Percentiles rank a stretch among this genome's conserved stretches.
phyloP scores from a whole-genome alignment of 2,329 filamentous ascomycete genomes.

The Colletotrichum costaricense region DNA sequence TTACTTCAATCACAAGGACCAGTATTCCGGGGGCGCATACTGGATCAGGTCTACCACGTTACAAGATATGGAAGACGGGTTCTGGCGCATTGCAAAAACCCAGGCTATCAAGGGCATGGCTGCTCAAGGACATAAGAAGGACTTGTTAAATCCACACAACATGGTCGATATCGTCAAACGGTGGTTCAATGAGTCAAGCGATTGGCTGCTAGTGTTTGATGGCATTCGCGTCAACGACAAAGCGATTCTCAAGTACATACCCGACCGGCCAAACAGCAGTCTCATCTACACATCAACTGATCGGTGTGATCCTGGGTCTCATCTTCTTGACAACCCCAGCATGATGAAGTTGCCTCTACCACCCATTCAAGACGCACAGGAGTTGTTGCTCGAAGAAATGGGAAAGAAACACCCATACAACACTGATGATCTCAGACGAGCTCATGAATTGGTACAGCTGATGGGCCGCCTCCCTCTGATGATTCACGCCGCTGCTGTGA shows the following conservation, averaged over 20 bases:
- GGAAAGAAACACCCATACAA: conserved; percentile 66
- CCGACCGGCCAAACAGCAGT: conserved; percentile 70
- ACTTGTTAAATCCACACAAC: conserved; percentile 51
- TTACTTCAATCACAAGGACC: conserved; percentile 67
- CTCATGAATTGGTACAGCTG: conserved; percentile 70
- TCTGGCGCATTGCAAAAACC: conserved; percentile 73
- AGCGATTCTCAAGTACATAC: conserved; percentile 70
- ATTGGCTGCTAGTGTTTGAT: conserved; percentile 77
- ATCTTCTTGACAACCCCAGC: conserved; percentile 68
- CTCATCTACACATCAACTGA: conserved; percentile 78
- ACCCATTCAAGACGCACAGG: conserved; percentile 66
- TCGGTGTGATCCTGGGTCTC: conserved; percentile 63
- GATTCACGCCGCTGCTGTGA: conserved; percentile 73
- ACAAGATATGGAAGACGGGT: conserved; percentile 69
- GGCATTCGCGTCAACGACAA: conserved; percentile 72
- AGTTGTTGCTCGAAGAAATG: conserved; percentile 71
- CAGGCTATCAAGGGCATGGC: conserved; percentile 59
- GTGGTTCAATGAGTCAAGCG: conserved; percentile 71
- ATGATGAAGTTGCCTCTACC: conserved; percentile 67
- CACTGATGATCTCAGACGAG: conserved; percentile 65
- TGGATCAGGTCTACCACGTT: conserved; percentile 74
- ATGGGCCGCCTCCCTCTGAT: conserved; percentile 75
- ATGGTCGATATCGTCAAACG: conserved; percentile 68
- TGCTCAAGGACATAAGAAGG: conserved; percentile 47
- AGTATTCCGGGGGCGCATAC: conserved; percentile 75